Base-by-base conservation (phyloP, 2,329 filamentous ascomycete species). In the Aspergillus cejpii region DNA sequence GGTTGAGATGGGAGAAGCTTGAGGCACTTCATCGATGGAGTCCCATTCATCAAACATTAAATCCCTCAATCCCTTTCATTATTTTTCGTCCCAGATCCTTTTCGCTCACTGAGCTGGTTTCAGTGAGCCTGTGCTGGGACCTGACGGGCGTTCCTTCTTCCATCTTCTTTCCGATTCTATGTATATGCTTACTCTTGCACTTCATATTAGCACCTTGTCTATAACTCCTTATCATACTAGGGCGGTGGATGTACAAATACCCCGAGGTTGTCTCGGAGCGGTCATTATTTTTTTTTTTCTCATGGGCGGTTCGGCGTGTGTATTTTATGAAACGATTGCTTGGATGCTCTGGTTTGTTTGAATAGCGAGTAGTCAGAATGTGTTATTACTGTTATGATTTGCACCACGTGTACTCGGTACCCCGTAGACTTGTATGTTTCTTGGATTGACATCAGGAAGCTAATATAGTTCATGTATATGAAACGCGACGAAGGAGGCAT, bases 1-100 rank as follows among this genome's bases (percentile, higher is more conserved):
- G 46, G 33, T 60, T 51, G 49, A 63, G 50, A 66, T 66, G 66
- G 54, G 66, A 52, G 67, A 54, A 37, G 60, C 59, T 45, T 67
- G 42, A 42, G 19, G 11, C 14, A 4, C 54, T 41, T 12, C 2
- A n/a, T 15, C 15, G 29, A 6, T 28, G n/a, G n/a, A n/a, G n/a
- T n/a, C n/a, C n/a, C n/a, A n/a, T n/a, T n/a, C n/a, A n/a, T n/a
- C n/a, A n/a, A n/a, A n/a, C n/a, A n/a, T n/a, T n/a, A n/a, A n/a
- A n/a, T n/a, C n/a, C n/a, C n/a, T n/a, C n/a, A n/a, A n/a, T n/a
- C n/a, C n/a, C n/a, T n/a, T n/a, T n/a, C n/a, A n/a, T n/a, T n/a
- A n/a, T n/a, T n/a, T n/a, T n/a, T n/a, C n/a, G n/a, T n/a, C n/a
- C n/a, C n/a, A 15, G 29, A 34, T 34, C 14, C 31, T 19, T 34